Base-by-base conservation (phyloP, 1,284 basidiomycete genomes). In the Irpex rosettiformis region DNA sequence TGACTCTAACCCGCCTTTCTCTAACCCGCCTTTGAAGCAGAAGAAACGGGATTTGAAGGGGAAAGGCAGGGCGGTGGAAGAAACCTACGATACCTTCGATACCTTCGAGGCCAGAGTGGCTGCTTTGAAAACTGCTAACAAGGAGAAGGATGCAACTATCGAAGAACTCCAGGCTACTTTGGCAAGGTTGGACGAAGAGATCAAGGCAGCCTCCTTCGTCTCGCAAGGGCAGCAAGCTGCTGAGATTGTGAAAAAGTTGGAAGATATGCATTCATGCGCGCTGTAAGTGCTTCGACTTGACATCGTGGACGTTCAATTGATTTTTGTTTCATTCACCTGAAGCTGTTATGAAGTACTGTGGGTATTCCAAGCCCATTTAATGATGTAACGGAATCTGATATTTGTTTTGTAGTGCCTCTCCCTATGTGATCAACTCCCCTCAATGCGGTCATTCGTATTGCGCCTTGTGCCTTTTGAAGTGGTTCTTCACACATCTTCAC, bases 371-470 rank as follows among this genome's bases (percentile, higher is more conserved):
- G 29, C 10, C 22, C 27, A 49, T 54, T 53, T 59, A 54, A 62
- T 24, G 24, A 24, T 33, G 25, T n/a, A 43, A 22, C 30, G n/a
- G 21, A 2, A 24, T 28, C 22, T 52, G 29, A 8, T 25, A 22
- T 13, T 30, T 28, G 2, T 25, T 22, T 27, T 33, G 7, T 56
- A 80, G 85, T 70, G 81, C 86, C 1, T 77, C 77, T 59, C 87
- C 86, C 10, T 84, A 83, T 64, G 72, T 73, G n/a, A 71, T 88
- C 49, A 79, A 75, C 54, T 78, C 84, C 6, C 75, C 74, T 21
- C 69, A 72, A 48, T 88, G 86, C 61, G 86, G 87, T 1, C 86
- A 88, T 64, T 79, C 84, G 0, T 88, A 84, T 67, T 87, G 85
- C 67, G 79, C 81, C 21, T 70, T 83, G 30, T 88, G 85, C 68